A percentile compares a stretch with the other conserved stretches of the same genome.
Evolutionary conservation across 164 flowering plant genomes (phyloP).

Genomic region (Vitis rotundifolia): DNA sequence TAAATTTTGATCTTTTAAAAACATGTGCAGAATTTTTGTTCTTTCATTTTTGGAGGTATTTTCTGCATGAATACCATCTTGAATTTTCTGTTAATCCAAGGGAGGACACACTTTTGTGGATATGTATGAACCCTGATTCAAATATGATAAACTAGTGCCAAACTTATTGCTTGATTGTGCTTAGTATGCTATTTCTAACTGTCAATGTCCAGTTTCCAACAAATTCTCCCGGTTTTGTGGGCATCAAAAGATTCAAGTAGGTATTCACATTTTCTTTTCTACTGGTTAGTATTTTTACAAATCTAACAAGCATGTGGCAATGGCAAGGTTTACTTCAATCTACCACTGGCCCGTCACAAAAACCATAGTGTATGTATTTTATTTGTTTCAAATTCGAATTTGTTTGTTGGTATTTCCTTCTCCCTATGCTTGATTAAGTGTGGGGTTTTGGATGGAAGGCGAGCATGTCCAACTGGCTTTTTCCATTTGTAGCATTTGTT

Average conservation of each 20-base stretch:
- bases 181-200: slow-evolving; percentile 26
- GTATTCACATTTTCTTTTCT: slow-evolving; percentile 48
- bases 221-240: slow-evolving; percentile 51
- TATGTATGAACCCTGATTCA: not conserved
- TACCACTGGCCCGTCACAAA: slow-evolving; percentile 32
- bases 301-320: too few species aligned
- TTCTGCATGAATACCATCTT: slow-evolving; percentile 18
- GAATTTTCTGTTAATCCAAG: too few species aligned
- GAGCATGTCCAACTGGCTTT: slow-evolving; percentile 39
- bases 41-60: slow-evolving; percentile 35
- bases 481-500: slow-evolving; percentile 39
- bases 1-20: slow-evolving; percentile 38
- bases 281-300: slow-evolving; percentile 30
- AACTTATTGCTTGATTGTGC: slow-evolving; percentile 30
- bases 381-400: slow-evolving; percentile 29
- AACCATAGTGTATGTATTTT: slow-evolving; percentile 49
- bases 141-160: slow-evolving; percentile 18
- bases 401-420: slow-evolving; percentile 30
- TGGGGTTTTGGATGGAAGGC: slow-evolving; percentile 41
- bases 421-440: slow-evolving; percentile 41
- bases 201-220: slow-evolving; percentile 50
- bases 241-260: slow-evolving; percentile 74
- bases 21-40: slow-evolving; percentile 46
- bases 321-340: slow-evolving; percentile 41
- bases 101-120: slow-evolving; percentile 5